phyloP scores from a whole-genome alignment of 768 basidiomycete genomes.

The Amylocystis lapponica region DNA sequence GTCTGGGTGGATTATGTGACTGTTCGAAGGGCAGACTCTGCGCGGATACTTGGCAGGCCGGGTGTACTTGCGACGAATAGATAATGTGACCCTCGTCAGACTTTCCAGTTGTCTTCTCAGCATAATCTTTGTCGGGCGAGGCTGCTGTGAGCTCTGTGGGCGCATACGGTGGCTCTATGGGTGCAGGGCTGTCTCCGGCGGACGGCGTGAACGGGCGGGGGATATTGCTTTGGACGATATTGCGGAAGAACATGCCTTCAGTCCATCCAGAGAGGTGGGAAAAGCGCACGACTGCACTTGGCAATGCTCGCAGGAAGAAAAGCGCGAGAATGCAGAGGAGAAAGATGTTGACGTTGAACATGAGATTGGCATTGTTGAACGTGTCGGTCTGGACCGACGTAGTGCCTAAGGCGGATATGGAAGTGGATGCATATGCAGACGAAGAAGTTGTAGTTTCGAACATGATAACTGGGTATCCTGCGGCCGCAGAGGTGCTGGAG shows the following conservation, averaged over 20 bases:
- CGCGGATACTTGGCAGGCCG: no score
- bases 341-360: slow-evolving; percentile 37
- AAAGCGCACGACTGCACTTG: slow-evolving; percentile 47
- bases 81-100: no score
- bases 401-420: no score
- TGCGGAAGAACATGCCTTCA: slow-evolving; percentile 44
- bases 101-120: no score
- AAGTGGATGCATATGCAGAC: no score
- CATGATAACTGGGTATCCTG: no score
- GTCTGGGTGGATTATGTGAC: neutral
- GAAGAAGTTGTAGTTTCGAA: no score
- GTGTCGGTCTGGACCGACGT: no score
- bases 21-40: slow-evolving; percentile 2
- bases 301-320: slow-evolving; percentile 41
- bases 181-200: neutral
- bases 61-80: no score
- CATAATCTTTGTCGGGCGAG: no score
- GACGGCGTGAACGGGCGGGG: neutral
- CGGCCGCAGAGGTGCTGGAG: no score
- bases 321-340: slow-evolving; percentile 36
- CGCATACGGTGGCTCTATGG: slow-evolving; percentile 2
- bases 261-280: slow-evolving; percentile 48
- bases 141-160: neutral
- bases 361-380: slow-evolving; percentile 15
- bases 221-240: neutral